Conservation (phyloP, 2,329 filamentous ascomycete species). For the Paracorniculantispora psalliotae region DNA sequence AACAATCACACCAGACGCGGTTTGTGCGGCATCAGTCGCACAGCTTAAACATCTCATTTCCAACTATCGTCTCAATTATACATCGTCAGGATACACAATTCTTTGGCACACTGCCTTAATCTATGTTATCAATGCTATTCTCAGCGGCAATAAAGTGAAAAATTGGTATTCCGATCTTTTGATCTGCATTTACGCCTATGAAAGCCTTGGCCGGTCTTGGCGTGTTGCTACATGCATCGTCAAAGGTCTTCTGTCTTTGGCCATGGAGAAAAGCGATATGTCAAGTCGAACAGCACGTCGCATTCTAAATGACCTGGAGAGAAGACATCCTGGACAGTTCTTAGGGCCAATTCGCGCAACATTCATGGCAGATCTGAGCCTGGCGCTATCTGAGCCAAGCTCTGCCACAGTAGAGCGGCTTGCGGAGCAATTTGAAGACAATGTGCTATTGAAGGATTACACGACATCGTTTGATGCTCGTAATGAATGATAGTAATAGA, state of each 20-base stretch:
- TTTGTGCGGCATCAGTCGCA: constrained; percentile 29
- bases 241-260: constrained; percentile 32
- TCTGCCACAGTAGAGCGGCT: constrained; percentile 30
- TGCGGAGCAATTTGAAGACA: constrained; percentile 28
- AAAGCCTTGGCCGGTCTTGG: constrained; percentile 29
- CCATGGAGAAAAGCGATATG: constrained; percentile 28
- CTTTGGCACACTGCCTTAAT: constrained; percentile 37
- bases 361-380: constrained; percentile 33
- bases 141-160: constrained; percentile 24
- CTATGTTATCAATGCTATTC: constrained; percentile 34
- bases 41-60: constrained; percentile 35
- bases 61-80: constrained; percentile 29
- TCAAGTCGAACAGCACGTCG: constrained; percentile 24
- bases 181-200: constrained; percentile 35
- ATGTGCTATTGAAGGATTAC: constrained; percentile 31
- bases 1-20: constrained; percentile 25
- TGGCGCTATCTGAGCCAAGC: constrained; percentile 30
- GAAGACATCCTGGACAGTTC: constrained; percentile 18
- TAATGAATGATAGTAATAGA: not conserved
- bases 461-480: constrained; percentile 18
- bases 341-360: constrained; percentile 27
- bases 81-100: constrained; percentile 31
- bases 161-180: constrained; percentile 33
- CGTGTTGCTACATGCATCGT: constrained; percentile 31
- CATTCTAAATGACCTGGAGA: constrained; percentile 27